phyloP scores from a whole-genome alignment of 2,329 filamentous ascomycete genomes.

The Ilyonectria robusta region DNA sequence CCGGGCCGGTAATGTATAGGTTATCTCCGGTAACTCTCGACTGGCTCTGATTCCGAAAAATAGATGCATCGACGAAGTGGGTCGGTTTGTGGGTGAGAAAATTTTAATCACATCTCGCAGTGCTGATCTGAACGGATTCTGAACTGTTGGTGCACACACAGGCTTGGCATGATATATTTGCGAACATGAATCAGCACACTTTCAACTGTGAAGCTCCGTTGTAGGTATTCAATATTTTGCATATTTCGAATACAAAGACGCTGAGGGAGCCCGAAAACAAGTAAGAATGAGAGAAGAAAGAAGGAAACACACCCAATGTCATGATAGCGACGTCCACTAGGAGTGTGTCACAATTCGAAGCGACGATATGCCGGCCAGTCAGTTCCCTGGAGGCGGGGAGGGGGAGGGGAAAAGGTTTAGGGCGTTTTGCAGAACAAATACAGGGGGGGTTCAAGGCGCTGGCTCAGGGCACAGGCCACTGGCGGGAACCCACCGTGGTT shows the following conservation, averaged over 20 bases:
- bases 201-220: not conserved
- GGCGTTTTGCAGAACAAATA: not conserved
- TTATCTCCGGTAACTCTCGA: not conserved
- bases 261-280: not conserved
- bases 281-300: not conserved
- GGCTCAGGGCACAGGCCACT: not conserved
- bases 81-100: not conserved
- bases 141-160: too few species aligned
- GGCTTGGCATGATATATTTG: too few species aligned
- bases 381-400: constrained; percentile 12
- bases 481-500: not conserved
- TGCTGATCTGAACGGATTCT: not conserved
- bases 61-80: not conserved
- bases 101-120: not conserved
- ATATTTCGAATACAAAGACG: not conserved
- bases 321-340: constrained; percentile 3
- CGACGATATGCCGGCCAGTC: not conserved
- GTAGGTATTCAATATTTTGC: not conserved
- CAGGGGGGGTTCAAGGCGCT: not conserved
- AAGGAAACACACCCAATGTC: not conserved
- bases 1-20: not conserved
- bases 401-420: not conserved
- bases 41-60: not conserved
- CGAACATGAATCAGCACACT: not conserved
- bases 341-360: not conserved